phyloP scores from a whole-genome alignment of 371 early-diverging fungal species.

The Mucor irregularis region DNA sequence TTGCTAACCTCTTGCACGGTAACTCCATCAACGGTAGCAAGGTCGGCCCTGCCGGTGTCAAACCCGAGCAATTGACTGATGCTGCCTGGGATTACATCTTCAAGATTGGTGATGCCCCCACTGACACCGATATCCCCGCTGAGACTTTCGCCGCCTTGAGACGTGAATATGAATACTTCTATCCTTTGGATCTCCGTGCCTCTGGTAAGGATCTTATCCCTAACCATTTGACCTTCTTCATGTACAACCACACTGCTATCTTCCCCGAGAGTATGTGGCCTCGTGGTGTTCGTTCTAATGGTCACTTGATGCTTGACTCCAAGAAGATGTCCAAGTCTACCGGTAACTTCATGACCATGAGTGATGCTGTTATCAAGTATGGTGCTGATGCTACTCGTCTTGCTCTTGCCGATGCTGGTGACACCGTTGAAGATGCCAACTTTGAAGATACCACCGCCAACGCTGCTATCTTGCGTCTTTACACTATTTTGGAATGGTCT shows the following conservation, averaged over 20 bases:
- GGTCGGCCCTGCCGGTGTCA: slow-evolving; percentile 84
- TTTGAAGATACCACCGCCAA: slow-evolving; percentile 98
- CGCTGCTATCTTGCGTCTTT: slow-evolving; percentile 93
- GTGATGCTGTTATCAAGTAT: slow-evolving; percentile 85
- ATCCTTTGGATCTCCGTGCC: slow-evolving; percentile 97
- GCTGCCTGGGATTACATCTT: slow-evolving; percentile 97
- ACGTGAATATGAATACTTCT: slow-evolving; percentile 96
- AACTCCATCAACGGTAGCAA: slow-evolving; percentile 83
- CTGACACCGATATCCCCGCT: slow-evolving; percentile 59
- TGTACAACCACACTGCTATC: slow-evolving; percentile 99
- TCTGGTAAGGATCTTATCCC: slow-evolving; percentile 99
- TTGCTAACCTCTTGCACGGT: slow-evolving; percentile 94
- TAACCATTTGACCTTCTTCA: slow-evolving; percentile 99
- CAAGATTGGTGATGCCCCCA: slow-evolving; percentile 72
- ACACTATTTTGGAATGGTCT: slow-evolving; percentile 91
- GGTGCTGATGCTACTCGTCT: slow-evolving; percentile 98
- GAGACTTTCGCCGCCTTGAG: slow-evolving; percentile 72
- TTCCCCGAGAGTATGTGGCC: slow-evolving; percentile 98
- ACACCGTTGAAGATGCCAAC: slow-evolving; percentile 99
- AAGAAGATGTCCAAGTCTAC: slow-evolving; percentile 99
- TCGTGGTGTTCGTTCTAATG: slow-evolving; percentile 91
- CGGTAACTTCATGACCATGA: slow-evolving; percentile 98
- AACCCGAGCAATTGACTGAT: slow-evolving; percentile 88
- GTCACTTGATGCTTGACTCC: slow-evolving; percentile 96
- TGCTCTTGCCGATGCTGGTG: slow-evolving; percentile 95